phyloP scores from a whole-genome alignment of 306 rosid genomes.

The Parietaria judaica region DNA sequence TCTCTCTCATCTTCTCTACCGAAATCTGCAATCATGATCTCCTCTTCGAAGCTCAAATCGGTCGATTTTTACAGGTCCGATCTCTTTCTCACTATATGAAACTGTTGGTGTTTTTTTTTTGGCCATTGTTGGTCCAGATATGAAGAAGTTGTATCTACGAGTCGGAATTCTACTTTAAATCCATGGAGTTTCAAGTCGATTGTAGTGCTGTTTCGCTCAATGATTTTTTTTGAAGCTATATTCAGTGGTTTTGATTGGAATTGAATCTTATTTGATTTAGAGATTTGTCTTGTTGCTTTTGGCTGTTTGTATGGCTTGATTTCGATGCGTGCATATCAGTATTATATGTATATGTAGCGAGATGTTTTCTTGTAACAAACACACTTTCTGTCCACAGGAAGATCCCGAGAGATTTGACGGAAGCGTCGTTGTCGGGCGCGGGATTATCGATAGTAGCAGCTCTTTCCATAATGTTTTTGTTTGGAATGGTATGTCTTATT shows the following conservation, averaged over 20 bases:
- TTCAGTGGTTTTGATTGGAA: neutral
- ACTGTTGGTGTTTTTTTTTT: neutral
- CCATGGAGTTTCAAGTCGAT: neutral
- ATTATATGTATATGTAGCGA: neutral
- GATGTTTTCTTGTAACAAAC: conserved; percentile 1
- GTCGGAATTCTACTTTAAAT: too few relatives aligned
- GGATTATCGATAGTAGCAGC: conserved; percentile 90
- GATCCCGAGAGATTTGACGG: conserved; percentile 97
- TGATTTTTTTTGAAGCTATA: neutral
- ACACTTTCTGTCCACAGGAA: conserved; percentile 45
- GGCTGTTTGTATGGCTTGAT: neutral
- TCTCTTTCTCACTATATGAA: conserved; percentile 16
- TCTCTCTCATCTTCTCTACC: conserved; percentile 9
- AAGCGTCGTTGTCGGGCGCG: conserved; percentile 91
- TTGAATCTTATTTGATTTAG: conserved; percentile 3
- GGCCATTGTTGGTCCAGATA: neutral
- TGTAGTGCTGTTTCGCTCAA: neutral
- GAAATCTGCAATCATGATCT: conserved; percentile 47
- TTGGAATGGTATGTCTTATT: conserved; percentile 76
- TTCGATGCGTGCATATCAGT: neutral
- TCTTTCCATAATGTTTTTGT: conserved; percentile 70
- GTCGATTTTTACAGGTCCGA: conserved; percentile 91
- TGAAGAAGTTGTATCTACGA: too few relatives aligned
- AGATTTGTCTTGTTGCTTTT: neutral
- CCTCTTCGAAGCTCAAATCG: conserved; percentile 74